Evolutionary conservation across 345 rosid species (phyloP).

Genomic region (Barbarea vulgaris): DNA sequence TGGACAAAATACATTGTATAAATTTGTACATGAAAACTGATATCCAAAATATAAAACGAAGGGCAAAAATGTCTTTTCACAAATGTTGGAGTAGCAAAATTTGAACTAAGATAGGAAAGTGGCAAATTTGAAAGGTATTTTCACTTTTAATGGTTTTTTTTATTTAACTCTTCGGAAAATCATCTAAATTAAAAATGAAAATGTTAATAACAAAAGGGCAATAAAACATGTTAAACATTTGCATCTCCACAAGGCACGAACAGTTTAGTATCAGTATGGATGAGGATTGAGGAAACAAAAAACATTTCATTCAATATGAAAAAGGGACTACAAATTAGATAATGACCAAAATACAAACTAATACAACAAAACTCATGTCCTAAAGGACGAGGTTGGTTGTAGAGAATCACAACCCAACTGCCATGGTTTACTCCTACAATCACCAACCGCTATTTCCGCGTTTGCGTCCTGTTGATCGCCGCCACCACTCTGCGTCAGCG

Average conservation of each 20-base stretch:
- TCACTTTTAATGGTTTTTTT: too few relatives aligned
- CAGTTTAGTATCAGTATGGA: neutral
- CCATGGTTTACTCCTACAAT: constrained; percentile 30
- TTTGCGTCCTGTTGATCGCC: constrained; percentile 27
- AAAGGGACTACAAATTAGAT: constrained; percentile 11
- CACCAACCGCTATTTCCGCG: constrained; percentile 35
- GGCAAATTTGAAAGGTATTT: too few relatives aligned
- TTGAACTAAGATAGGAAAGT: too few relatives aligned
- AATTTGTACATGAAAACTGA: too few relatives aligned
- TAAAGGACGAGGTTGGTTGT: constrained; percentile 33
- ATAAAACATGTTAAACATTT: neutral
- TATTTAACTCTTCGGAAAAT: too few relatives aligned
- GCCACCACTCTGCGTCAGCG: constrained; percentile 17
- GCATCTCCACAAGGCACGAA: neutral
- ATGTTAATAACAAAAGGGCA: neutral
- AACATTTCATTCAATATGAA: neutral
- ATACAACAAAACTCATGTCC: constrained; percentile 21
- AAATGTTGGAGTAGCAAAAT: too few relatives aligned
- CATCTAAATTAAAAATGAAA: neutral
- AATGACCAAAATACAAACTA: constrained; percentile 10
- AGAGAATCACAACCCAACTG: constrained; percentile 23
- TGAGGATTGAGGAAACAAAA: neutral
- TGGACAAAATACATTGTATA: too few relatives aligned
- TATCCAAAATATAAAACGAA: too few relatives aligned
- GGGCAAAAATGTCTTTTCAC: too few relatives aligned